These are phyloP conservation scores for Gossypium longicalyx DNA, from an alignment of 345 rosid species.

Conservation along the genomic window DNA sequence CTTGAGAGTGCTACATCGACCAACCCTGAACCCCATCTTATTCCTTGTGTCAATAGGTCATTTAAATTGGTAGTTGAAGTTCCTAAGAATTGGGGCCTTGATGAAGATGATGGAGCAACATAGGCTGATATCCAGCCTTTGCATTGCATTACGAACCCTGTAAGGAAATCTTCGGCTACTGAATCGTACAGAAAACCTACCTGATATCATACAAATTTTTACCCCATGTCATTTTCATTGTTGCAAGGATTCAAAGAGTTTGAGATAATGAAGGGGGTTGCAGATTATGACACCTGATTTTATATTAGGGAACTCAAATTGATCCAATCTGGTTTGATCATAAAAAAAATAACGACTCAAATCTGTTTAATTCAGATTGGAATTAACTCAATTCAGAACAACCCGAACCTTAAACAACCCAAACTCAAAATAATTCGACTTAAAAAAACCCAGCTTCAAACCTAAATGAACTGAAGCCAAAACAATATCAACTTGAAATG, in stretches of 20 bases:
- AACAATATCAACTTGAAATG: too few species aligned
- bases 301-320: too few species aligned
- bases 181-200: conserved; percentile 37
- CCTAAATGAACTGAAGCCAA: too few species aligned
- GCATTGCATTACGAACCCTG: conserved; percentile 32
- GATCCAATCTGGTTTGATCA: too few species aligned
- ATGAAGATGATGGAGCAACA: conserved; percentile 24
- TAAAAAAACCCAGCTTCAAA: too few species aligned
- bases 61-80: conserved; percentile 24
- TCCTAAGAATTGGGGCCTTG: conserved; percentile 43
- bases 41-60: conserved; percentile 28
- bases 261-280: too few species aligned
- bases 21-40: conserved; percentile 39
- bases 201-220: conserved; percentile 22
- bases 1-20: conserved; percentile 29
- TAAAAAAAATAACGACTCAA: too few species aligned
- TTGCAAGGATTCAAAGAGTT: neutral
- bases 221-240: neutral
- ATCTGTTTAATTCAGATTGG: too few species aligned
- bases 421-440: too few species aligned
- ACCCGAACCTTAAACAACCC: too few species aligned
- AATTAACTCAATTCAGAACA: too few species aligned
- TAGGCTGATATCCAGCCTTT: conserved; percentile 43
- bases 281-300: too few species aligned
- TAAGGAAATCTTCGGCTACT: conserved; percentile 44